Conservation (phyloP, 371 early-diverging fungal genomes). For the Circinella umbellata region DNA sequence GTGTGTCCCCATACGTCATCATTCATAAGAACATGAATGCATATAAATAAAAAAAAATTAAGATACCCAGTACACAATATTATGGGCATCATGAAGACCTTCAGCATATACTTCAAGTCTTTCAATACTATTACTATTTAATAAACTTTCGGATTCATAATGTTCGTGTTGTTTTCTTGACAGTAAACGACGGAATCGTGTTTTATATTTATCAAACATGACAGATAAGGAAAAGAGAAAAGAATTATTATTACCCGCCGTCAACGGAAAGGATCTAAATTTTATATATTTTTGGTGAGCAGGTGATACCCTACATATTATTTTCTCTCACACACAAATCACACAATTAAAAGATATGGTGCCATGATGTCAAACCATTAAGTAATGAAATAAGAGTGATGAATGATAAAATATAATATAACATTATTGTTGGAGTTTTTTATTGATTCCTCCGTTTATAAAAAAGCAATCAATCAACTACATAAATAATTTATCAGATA, state of each 20-base stretch:
- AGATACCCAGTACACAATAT: slow-evolving; percentile 34
- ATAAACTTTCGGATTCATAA: slow-evolving; percentile 16
- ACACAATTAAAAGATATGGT: no score
- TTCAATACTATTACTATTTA: slow-evolving; percentile 15
- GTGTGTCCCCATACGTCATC: no score
- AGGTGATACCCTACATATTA: not conserved
- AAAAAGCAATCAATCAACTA: no score
- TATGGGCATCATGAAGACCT: slow-evolving; percentile 21
- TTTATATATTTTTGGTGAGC: not conserved
- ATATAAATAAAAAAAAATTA: not conserved
- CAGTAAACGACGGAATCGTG: slow-evolving; percentile 2
- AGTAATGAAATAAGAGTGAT: no score
- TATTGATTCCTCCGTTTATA: no score
- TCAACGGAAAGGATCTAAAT: no score
- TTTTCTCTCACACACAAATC: no score
- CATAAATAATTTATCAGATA: no score
- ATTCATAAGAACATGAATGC: no score
- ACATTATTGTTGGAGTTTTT: no score
- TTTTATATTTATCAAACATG: slow-evolving; percentile 17
- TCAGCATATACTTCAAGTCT: slow-evolving; percentile 21
- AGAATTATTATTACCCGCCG: not conserved
- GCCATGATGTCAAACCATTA: no score
- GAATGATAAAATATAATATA: no score
- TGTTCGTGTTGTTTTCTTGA: slow-evolving; percentile 10
- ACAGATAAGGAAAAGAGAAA: not conserved